These are phyloP conservation scores for Pichia sp. DNA, from an alignment of 1,139 yeast species.

Conservation along the genomic window DNA sequence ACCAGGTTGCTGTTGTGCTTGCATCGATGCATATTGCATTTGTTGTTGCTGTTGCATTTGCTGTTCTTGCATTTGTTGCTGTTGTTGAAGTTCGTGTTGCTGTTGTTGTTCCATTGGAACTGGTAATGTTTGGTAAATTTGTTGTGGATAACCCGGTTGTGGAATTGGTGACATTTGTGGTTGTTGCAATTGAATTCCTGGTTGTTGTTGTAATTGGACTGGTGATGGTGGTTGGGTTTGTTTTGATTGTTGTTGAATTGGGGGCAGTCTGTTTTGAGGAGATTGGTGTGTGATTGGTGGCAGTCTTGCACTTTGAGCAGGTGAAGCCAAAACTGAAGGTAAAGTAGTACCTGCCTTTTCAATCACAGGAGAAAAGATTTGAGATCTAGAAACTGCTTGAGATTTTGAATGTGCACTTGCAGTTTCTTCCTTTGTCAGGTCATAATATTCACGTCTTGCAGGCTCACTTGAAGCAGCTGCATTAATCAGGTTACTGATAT, in stretches of 20 bases:
- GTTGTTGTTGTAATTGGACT: no score
- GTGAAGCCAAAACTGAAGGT: no score
- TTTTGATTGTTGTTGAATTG: no score
- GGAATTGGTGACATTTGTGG: neutral
- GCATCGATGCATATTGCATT: neutral
- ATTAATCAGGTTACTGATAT: neutral
- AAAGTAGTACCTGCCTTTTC: no score
- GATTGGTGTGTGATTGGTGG: no score
- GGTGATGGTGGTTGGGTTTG: no score
- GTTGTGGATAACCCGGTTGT: no score
- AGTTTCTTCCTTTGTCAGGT: neutral
- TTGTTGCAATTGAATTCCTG: no score
- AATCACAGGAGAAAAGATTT: neutral
- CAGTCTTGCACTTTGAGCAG: no score
- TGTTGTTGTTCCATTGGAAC: neutral
- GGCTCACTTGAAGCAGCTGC: neutral
- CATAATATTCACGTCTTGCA: neutral
- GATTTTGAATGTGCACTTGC: neutral
- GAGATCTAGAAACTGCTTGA: neutral
- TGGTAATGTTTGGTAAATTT: neutral
- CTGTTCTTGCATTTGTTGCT: neutral
- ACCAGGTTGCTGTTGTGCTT: no score
- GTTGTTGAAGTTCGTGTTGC: conserved; percentile 1
- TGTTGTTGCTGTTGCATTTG: neutral
- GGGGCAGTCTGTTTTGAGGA: no score